phyloP scores from a whole-genome alignment of 176 grass and related monocot genomes.

The Raddia guianensis region DNA sequence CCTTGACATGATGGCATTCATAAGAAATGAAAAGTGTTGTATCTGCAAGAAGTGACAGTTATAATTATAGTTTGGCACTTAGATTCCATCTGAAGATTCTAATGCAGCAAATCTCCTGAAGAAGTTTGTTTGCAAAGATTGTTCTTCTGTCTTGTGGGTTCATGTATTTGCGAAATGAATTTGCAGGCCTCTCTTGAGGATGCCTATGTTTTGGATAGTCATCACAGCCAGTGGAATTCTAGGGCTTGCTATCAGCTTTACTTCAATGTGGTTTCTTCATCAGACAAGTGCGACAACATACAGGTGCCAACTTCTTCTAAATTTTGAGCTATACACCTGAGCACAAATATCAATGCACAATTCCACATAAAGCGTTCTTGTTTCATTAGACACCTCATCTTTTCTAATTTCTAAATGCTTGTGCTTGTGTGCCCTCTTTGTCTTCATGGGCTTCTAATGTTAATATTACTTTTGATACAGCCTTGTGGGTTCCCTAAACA shows the following conservation, averaged over 20 bases:
- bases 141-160: constrained; percentile 22
- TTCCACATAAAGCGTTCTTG: not conserved
- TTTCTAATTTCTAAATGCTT: not conserved
- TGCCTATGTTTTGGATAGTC: constrained; percentile 82
- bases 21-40: constrained; percentile 15
- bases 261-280: constrained; percentile 98
- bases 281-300: constrained; percentile 95
- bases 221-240: constrained; percentile 83
- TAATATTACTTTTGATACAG: constrained; percentile 48
- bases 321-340: not conserved
- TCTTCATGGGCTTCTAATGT: constrained; percentile 18
- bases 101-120: not conserved
- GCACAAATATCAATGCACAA: not conserved
- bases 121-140: constrained; percentile 3
- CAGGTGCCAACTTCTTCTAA: constrained; percentile 51
- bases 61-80: not conserved
- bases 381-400: not conserved
- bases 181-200: constrained; percentile 81
- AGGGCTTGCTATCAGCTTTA: constrained; percentile 96
- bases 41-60: not conserved
- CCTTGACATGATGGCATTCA: not conserved
- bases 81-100: not conserved
- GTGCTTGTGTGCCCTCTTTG: not conserved
- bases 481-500: constrained; percentile 91
- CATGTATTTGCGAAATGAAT: constrained; percentile 48